Evolutionary conservation across 805 yeast species (phyloP).

Genomic region (Saccharomyces kudriavzevii): DNA sequence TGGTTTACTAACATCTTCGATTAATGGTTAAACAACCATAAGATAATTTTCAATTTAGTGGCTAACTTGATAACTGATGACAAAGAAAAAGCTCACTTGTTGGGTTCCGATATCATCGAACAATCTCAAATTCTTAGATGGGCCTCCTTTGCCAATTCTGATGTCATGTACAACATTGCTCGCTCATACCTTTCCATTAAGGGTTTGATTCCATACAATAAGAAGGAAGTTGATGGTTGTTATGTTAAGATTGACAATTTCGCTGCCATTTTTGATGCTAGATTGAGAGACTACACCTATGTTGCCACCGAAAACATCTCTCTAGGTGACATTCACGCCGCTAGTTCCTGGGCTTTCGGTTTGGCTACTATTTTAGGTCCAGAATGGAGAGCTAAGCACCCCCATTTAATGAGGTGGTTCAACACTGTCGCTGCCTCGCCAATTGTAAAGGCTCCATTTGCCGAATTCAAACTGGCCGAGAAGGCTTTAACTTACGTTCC

Average conservation of each 20-base stretch:
- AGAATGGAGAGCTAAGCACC: constrained; percentile 56
- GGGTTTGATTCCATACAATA: constrained; percentile 72
- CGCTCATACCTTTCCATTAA: constrained; percentile 45
- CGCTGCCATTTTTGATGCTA: constrained; percentile 43
- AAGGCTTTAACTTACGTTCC: constrained; percentile 52
- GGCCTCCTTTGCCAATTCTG: constrained; percentile 69
- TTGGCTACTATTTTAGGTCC: constrained; percentile 51
- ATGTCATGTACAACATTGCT: constrained; percentile 42
- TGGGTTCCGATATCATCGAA: constrained; percentile 60
- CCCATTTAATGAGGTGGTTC: constrained; percentile 67
- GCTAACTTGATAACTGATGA: constrained; percentile 28
- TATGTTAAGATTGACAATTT: constrained; percentile 33
- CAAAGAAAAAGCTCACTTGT: constrained; percentile 33
- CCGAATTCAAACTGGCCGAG: constrained; percentile 49
- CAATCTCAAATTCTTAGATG: constrained; percentile 59
- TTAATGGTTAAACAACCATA: not conserved
- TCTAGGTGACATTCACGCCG: constrained; percentile 25
- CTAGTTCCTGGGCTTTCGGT: constrained; percentile 13
- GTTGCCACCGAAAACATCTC: constrained; percentile 65
- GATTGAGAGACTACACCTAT: constrained; percentile 57
- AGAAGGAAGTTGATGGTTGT: constrained; percentile 50
- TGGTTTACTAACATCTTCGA: constrained; percentile 1
- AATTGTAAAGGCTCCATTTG: constrained; percentile 39
- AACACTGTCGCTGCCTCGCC: constrained; percentile 45
- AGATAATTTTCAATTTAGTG: constrained; percentile 5